phyloP scores from a whole-genome alignment of 2,329 filamentous ascomycete species.

The Xenosphaeropsis pyriputrescens region DNA sequence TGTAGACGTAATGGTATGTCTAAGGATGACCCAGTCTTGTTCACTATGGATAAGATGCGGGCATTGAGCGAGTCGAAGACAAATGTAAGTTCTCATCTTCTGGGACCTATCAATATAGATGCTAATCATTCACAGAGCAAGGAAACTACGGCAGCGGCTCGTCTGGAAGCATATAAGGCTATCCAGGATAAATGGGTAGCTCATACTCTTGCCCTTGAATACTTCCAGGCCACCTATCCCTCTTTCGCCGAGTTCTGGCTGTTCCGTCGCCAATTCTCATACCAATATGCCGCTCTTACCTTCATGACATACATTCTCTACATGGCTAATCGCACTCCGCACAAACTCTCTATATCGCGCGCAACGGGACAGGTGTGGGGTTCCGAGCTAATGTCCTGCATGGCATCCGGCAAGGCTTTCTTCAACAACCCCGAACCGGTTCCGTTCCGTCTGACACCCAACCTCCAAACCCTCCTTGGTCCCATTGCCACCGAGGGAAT shows the following conservation, averaged over 20 bases:
- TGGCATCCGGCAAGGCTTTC: constrained; percentile 70
- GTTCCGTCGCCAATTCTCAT: constrained; percentile 92
- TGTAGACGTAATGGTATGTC: constrained; percentile 75
- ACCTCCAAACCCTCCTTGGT: constrained; percentile 90
- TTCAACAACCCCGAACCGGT: constrained; percentile 95
- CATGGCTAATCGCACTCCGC: constrained; percentile 90
- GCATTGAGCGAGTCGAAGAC: constrained; percentile 47
- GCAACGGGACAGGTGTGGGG: constrained; percentile 91
- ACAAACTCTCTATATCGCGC: constrained; percentile 86
- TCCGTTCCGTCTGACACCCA: constrained; percentile 92
- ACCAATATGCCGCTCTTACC: constrained; percentile 85
- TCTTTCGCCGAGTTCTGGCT: constrained; percentile 94
- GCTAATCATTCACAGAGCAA: constrained; percentile 28
- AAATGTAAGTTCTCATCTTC: constrained; percentile 2
- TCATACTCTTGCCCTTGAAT: constrained; percentile 66
- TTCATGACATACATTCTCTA: constrained; percentile 99
- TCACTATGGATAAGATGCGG: constrained; percentile 88
- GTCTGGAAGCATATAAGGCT: constrained; percentile 82
- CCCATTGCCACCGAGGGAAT: constrained; percentile 92
- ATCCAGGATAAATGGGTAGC: constrained; percentile 93
- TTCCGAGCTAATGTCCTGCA: constrained; percentile 80
- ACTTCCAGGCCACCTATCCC: constrained; percentile 79
- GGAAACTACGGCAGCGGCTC: constrained; percentile 57
- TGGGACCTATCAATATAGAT: constrained; percentile 13
- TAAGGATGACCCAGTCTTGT: constrained; percentile 91